phyloP scores from a whole-genome alignment of 202 grass and related monocot genomes.

The Dendrocalamus latiflorus region DNA sequence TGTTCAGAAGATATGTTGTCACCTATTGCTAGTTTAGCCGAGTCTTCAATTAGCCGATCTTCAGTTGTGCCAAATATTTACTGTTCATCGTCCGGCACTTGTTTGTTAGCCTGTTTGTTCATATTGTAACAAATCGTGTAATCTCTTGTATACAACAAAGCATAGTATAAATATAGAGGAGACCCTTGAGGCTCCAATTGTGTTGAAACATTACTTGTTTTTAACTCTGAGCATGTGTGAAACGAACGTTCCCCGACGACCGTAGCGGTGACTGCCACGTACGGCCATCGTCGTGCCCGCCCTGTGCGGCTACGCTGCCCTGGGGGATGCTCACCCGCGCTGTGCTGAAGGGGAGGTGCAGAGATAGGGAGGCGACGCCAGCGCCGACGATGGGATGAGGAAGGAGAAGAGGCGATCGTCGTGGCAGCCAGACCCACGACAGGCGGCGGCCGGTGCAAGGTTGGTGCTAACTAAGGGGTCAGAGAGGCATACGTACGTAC shows the following conservation, averaged over 20 bases:
- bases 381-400: background rate
- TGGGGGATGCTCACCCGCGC: background rate
- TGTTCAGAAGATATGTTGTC: no score
- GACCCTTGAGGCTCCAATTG: no score
- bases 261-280: background rate
- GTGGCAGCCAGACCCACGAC: background rate
- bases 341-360: no score
- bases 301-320: background rate
- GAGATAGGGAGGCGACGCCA: background rate
- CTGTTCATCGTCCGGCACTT: no score
- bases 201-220: no score
- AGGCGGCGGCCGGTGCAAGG: background rate
- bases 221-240: background rate
- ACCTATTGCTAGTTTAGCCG: no score
- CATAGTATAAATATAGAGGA: no score
- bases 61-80: no score
- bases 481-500: background rate
- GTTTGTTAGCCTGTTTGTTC: no score
- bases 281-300: background rate
- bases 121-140: no score
- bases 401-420: background rate
- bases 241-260: background rate
- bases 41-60: no score
- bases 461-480: background rate
- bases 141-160: no score